phyloP scores from a whole-genome alignment of 345 rosid genomes.

The Salix suchowensis region DNA sequence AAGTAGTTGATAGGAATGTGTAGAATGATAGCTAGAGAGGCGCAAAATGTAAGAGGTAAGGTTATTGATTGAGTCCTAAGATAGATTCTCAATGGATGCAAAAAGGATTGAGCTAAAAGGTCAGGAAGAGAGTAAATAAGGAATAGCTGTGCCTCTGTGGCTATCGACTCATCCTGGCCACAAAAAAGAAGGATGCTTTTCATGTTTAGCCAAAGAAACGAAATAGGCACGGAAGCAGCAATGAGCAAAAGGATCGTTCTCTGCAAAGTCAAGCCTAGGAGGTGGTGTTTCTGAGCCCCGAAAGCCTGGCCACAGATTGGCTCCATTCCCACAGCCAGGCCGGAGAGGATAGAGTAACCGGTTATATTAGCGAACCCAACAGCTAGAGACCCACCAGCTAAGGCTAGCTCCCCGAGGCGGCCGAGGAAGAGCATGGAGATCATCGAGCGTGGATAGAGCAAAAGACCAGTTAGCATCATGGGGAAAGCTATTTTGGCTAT shows the following conservation, averaged over 20 bases:
- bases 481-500: slow-evolving; percentile 60
- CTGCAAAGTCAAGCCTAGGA: slow-evolving; percentile 63
- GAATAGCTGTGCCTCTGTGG: slow-evolving; percentile 56
- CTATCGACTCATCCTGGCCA: slow-evolving; percentile 60
- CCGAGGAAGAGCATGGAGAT: slow-evolving; percentile 80
- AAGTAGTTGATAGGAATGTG: slow-evolving; percentile 30
- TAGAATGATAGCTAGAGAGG: slow-evolving; percentile 12
- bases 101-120: slow-evolving; percentile 66
- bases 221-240: slow-evolving; percentile 54
- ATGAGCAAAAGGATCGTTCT: slow-evolving; percentile 59
- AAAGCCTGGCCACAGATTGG: slow-evolving; percentile 85
- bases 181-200: slow-evolving; percentile 45
- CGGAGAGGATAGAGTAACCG: slow-evolving; percentile 83
- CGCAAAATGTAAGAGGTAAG: slow-evolving; percentile 19
- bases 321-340: slow-evolving; percentile 89
- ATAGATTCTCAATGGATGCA: slow-evolving; percentile 80
- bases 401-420: slow-evolving; percentile 55
- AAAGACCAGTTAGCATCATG: slow-evolving; percentile 60
- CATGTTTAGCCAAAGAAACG: slow-evolving; percentile 75
- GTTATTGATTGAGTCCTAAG: slow-evolving; percentile 66
- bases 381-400: slow-evolving; percentile 89
- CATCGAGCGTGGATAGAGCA: slow-evolving; percentile 80
- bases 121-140: slow-evolving; percentile 74
- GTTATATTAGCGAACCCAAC: slow-evolving; percentile 83
- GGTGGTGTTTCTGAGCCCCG: slow-evolving; percentile 58